A percentile compares a stretch with the other conserved stretches of the same genome.
phyloP scores from a whole-genome alignment of 2,329 filamentous ascomycete genomes.

The Tothia fuscella region DNA sequence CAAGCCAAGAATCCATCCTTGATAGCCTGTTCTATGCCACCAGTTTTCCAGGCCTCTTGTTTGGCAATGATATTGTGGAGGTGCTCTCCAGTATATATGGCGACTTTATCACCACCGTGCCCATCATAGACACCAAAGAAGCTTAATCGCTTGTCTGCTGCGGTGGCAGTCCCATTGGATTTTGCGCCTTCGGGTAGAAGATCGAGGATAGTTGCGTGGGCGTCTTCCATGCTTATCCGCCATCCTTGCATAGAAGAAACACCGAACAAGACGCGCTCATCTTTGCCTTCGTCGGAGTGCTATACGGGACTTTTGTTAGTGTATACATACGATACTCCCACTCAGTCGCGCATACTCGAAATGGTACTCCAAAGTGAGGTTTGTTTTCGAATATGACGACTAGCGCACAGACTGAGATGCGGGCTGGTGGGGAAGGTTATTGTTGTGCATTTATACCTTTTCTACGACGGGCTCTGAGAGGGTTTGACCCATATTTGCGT shows the following conservation, averaged over 20 bases:
- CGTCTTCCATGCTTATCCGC: constrained; percentile 99
- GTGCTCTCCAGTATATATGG: constrained; percentile 81
- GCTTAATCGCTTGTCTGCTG: constrained; percentile 47
- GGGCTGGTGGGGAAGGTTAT: too few species aligned
- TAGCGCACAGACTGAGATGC: too few species aligned
- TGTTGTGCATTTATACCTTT: constrained; percentile 57
- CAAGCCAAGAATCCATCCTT: constrained; percentile 97
- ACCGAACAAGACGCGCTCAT: constrained; percentile 87
- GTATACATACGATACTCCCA: background rate
- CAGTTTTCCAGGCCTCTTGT: constrained; percentile 84
- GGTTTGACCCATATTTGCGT: constrained; percentile 83
- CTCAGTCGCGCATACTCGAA: background rate
- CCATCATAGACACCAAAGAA: constrained; percentile 99
- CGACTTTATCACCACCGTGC: constrained; percentile 93
- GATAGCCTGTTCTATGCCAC: constrained; percentile 86
- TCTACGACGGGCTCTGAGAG: constrained; percentile 97
- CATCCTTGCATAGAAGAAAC: constrained; percentile 99
- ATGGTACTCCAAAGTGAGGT: too few species aligned
- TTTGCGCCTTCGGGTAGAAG: constrained; percentile 55
- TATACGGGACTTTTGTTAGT: constrained; percentile 27
- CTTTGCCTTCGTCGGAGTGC: constrained; percentile 80
- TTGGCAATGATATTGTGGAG: constrained; percentile 90
- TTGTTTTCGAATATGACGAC: too few species aligned
- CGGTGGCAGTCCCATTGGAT: constrained; percentile 34
- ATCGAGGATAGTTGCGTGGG: constrained; percentile 82